These are phyloP conservation scores for Trichoderma sp. DNA, from an alignment of 2,329 filamentous ascomycete species.

Conservation along the genomic window DNA sequence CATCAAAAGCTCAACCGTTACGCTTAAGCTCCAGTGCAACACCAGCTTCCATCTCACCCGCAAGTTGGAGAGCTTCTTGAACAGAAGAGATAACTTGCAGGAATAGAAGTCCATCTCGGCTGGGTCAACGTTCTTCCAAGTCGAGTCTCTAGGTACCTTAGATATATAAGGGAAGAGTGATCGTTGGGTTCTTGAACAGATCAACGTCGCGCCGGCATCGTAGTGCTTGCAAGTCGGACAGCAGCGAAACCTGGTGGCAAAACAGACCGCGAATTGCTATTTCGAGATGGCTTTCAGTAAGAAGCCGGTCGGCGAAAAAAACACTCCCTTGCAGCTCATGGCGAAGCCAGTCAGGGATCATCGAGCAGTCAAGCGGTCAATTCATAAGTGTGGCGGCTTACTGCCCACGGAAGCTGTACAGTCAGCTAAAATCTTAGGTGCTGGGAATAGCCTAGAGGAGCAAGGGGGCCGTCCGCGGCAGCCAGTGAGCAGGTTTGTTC, in stretches of 20 bases:
- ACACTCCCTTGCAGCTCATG: background rate
- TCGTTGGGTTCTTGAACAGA: too few relatives aligned
- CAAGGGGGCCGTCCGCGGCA: background rate
- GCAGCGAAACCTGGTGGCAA: too few relatives aligned
- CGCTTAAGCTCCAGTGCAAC: background rate
- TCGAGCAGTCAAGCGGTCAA: too few relatives aligned
- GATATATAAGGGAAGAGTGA: too few relatives aligned
- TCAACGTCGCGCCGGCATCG: too few relatives aligned
- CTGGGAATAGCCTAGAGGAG: background rate
- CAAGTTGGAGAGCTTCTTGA: background rate
- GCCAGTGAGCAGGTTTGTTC: background rate
- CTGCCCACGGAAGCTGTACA: background rate
- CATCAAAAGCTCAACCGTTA: background rate
- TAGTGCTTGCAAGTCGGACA: too few relatives aligned
- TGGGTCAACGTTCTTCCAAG: too few relatives aligned
- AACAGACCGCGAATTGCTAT: background rate
- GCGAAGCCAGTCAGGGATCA: background rate
- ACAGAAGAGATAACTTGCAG: background rate
- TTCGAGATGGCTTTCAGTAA: background rate
- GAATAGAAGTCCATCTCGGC: background rate
- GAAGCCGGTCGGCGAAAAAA: background rate
- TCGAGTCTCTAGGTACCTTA: too few relatives aligned
- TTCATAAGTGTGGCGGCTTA: constrained; percentile 8
- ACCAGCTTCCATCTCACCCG: background rate
- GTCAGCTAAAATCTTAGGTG: background rate